These are phyloP conservation scores for Aspergillus kassunensis DNA, from an alignment of 495 filamentous ascomycete genomes.

Conservation along the genomic window DNA sequence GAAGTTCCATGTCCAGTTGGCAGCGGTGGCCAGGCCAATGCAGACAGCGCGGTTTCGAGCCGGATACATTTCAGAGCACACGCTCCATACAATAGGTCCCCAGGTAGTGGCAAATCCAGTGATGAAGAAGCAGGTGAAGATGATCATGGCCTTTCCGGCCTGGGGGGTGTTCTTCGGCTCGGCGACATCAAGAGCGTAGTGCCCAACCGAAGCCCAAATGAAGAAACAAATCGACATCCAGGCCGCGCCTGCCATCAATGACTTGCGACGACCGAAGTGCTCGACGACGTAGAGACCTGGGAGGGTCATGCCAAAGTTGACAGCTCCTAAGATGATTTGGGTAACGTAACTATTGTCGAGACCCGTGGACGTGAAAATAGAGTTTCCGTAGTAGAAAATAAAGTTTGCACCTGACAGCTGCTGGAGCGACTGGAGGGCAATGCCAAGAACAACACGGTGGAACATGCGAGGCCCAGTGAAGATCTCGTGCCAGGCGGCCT, in stretches of 20 bases:
- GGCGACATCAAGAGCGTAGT: constrained; percentile 52
- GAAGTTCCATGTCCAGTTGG: constrained; percentile 93
- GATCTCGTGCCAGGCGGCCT: constrained; percentile 58
- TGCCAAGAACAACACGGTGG: constrained; percentile 65
- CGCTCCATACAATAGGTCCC: constrained; percentile 81
- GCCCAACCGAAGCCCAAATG: constrained; percentile 64
- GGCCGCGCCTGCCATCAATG: constrained; percentile 60
- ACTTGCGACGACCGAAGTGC: constrained; percentile 62
- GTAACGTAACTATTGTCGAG: constrained; percentile 66
- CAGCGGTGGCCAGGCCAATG: constrained; percentile 73
- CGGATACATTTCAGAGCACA: constrained; percentile 79
- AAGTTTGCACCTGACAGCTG: constrained; percentile 74
- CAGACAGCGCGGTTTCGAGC: constrained; percentile 67
- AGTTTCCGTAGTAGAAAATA: constrained; percentile 80
- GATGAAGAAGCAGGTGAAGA: constrained; percentile 71
- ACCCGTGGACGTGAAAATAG: constrained; percentile 66
- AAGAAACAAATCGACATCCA: constrained; percentile 72
- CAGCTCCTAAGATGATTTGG: constrained; percentile 67
- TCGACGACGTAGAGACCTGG: constrained; percentile 71
- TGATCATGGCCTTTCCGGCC: constrained; percentile 69
- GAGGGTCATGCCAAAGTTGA: constrained; percentile 72
- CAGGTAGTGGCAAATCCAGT: constrained; percentile 59
- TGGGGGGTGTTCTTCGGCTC: constrained; percentile 48
- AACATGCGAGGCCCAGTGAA: constrained; percentile 70
- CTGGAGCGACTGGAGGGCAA: constrained; percentile 67